Base-by-base conservation (phyloP, 2,329 filamentous ascomycete genomes). In the Trichoderma sp. region DNA sequence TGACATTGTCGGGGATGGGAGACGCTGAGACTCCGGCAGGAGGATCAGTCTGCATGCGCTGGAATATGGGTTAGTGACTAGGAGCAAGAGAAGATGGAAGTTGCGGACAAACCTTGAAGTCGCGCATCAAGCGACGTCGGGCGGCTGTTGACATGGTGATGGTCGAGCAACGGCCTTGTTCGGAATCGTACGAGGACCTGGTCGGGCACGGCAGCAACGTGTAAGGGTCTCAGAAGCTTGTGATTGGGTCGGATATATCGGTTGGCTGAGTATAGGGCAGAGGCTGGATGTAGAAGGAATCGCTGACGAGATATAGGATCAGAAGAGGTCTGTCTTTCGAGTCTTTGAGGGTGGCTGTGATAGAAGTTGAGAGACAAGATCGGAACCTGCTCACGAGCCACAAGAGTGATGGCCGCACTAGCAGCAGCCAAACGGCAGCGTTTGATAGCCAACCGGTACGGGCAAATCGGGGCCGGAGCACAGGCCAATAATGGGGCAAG, bases 11-110 rank as follows among this genome's bases (percentile, higher is more conserved):
- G 67, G 94, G 92, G 54, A 98, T 91, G 7, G 95, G 95, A 61
- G 93, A 98, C 17, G 95, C 95, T 69, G 94, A 98, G 61, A 99
- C 94, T 66, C 95, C 95, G 59, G 94, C 94, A 10, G 95, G 95
- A 77, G 95, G 95, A 75, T 99, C 95, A 52, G 94, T 98, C 82
- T 99, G 95, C 94, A 99, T 99, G 79, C 95, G 93, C 93, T 97
- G 75, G 24, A 63, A 28, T 41, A 30, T 44, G 28, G 47, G 66
- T 73, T 34, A 71, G 66, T 64, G 7, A 47, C 15, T 28, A 14
- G 5, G 48, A 19, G n/a, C 34, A 15, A 63, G 50, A 52, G 30
- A 50, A 52, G 54, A 56, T 43, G 60, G 7, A 7, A 54, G n/a
- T n/a, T n/a, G 34, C 14, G 19, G 26, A 75, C 86, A 67, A 78